Conservation (phyloP, 1,139 yeast genomes). For the Yamadazyma conglobata region DNA sequence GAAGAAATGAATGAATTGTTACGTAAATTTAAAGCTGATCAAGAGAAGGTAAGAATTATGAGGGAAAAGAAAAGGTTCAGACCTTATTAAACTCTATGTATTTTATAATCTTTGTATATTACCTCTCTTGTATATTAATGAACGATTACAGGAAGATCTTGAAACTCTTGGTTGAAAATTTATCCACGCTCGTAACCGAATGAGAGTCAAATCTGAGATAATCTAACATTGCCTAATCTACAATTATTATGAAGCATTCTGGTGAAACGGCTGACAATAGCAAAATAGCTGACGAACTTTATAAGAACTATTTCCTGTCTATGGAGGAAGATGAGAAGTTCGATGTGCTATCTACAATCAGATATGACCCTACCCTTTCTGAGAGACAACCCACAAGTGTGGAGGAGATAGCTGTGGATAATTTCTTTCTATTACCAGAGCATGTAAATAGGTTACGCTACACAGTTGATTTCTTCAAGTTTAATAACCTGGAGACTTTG, state of each 20-base stretch:
- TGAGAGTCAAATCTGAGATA: too few species aligned
- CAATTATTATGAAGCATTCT: too few species aligned
- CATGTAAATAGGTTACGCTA: conserved; percentile 61
- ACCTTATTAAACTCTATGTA: conserved; percentile 81
- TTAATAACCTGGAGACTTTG: conserved; percentile 18
- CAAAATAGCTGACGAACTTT: conserved; percentile 8
- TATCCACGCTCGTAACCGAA: too few species aligned
- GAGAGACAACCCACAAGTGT: conserved; percentile 21
- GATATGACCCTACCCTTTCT: conserved; percentile 64
- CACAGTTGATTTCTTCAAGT: conserved; percentile 50
- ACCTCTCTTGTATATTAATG: too few species aligned
- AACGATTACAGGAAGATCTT: too few species aligned
- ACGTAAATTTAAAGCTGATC: conserved; percentile 83
- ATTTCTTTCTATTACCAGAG: conserved; percentile 60
- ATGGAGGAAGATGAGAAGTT: conserved; percentile 28
- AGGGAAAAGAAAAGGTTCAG: conserved; percentile 78
- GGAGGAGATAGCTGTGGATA: conserved; percentile 23
- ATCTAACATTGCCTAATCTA: too few species aligned
- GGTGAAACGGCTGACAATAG: conserved; percentile 4
- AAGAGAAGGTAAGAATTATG: conserved; percentile 75
- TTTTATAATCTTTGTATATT: too few species aligned
- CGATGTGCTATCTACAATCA: conserved; percentile 60
- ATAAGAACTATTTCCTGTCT: conserved; percentile 17
- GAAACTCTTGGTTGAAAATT: too few species aligned
- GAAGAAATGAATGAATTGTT: conserved; percentile 86